A percentile compares a stretch with the other conserved stretches of the same genome.
phyloP scores from a whole-genome alignment of 305 asterid genomes.

The Monarda citriodora region DNA sequence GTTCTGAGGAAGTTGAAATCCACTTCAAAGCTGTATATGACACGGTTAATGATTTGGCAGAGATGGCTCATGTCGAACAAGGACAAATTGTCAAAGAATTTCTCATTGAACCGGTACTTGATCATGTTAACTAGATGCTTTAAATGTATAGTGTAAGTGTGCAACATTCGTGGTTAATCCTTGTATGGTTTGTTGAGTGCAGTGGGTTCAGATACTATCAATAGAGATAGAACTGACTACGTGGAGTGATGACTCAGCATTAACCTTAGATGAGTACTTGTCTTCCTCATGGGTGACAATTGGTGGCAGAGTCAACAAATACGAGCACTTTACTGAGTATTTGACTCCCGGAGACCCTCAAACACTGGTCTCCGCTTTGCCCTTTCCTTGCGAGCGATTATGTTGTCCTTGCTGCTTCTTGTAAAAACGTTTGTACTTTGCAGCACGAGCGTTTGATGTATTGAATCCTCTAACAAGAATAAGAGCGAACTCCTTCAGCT shows the following conservation, averaged over 20 bases:
- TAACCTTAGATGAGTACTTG: slow-evolving; percentile 45
- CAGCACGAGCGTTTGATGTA: too few species aligned
- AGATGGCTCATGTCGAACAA: slow-evolving; percentile 29
- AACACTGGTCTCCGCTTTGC: too few species aligned
- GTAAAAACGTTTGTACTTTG: too few species aligned
- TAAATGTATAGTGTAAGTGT: not conserved
- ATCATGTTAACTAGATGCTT: not conserved
- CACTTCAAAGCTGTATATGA: slow-evolving; percentile 28
- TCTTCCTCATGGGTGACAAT: slow-evolving; percentile 23
- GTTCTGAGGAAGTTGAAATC: slow-evolving; percentile 33
- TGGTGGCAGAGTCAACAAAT: slow-evolving; percentile 23
- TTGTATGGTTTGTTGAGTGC: not conserved
- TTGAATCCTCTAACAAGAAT: too few species aligned
- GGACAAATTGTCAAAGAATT: slow-evolving; percentile 30
- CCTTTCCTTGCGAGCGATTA: too few species aligned
- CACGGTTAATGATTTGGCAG: slow-evolving; percentile 37
- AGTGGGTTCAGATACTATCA: slow-evolving; percentile 41
- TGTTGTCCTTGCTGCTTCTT: too few species aligned
- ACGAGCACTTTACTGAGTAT: too few species aligned
- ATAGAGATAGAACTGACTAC: slow-evolving; percentile 31
- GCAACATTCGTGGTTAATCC: not conserved
- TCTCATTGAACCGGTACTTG: slow-evolving; percentile 28
- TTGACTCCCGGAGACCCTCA: too few species aligned
- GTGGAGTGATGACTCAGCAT: slow-evolving; percentile 19
- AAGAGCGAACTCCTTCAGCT: too few species aligned